phyloP scores from a whole-genome alignment of 306 rosid species.

The Lupinus albus region DNA sequence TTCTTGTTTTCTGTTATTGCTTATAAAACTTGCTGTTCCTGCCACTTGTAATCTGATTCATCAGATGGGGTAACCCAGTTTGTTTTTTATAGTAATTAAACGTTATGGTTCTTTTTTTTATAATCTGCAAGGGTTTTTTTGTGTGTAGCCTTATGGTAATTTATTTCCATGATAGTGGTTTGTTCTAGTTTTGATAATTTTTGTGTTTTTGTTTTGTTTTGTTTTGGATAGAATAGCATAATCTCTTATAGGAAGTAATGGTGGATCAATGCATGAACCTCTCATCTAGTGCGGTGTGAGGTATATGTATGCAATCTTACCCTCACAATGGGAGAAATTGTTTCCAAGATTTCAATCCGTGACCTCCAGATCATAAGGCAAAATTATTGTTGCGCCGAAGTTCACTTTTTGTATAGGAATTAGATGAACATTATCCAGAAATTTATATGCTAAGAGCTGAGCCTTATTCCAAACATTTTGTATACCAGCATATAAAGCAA shows the following conservation, averaged over 20 bases:
- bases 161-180: constrained; percentile 6
- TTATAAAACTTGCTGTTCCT: background rate
- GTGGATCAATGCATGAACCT: too few relatives aligned
- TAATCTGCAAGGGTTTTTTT: background rate
- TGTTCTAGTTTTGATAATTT: background rate
- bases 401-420: too few relatives aligned
- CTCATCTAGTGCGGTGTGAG: too few relatives aligned
- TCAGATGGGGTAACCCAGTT: background rate
- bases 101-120: background rate
- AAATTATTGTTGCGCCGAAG: too few relatives aligned
- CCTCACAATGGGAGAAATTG: too few relatives aligned
- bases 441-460: constrained; percentile 8
- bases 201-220: too few relatives aligned
- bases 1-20: background rate
- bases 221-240: background rate
- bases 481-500: background rate
- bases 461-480: constrained; percentile 5
- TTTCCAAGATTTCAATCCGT: too few relatives aligned
- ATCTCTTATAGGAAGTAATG: too few relatives aligned
- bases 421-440: too few relatives aligned
- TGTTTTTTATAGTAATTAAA: too few relatives aligned
- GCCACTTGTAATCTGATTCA: background rate
- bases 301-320: too few relatives aligned
- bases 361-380: too few relatives aligned
- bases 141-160: constrained; percentile 1